Base-by-base conservation (phyloP, 2,329 filamentous ascomycete genomes). In the Pezicula radicicola region DNA sequence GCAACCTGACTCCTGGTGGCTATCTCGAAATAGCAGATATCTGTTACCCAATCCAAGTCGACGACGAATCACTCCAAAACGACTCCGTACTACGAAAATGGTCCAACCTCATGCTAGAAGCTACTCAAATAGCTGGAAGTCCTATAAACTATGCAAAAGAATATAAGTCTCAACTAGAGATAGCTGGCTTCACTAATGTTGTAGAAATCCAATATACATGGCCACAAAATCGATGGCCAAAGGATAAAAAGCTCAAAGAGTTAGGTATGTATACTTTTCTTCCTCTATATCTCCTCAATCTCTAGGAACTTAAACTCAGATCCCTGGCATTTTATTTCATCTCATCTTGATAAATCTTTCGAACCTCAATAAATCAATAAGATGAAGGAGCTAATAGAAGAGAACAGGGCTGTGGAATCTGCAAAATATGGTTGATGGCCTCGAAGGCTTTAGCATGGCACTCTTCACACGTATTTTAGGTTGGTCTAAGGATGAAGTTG, bases 161-260 rank as follows among this genome's bases (percentile, higher is more conserved):
- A 10, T 62, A 60, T 52, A 55, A 53, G 25, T 49, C 50, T 4
- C 70, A 73, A 49, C 70, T 83, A 58, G 65, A 68, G 3, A 74
- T 76, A 12, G 78, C 74, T 0, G 81, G 81, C 0, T 84, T 84
- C 55, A 66, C 71, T 41, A 72, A 81, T 50, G 73, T 84, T 0
- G 65, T 66, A 0, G 74, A 80, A 59, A 66, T 71, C 2, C 59
- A 75, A 5, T 76, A 70, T 58, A 77, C 74, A 61, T 75, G 78
- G 67, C 79, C 79, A 0, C 70, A 70, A 33, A 78, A 76, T 57
- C 63, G 69, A 10, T 83, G 80, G 79, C 74, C 78, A 0, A 75
- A 73, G 41, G 74, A 80, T 40, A 68, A 70, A 6, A 72, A 73
- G 25, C 70, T 76, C 47, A 83, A 81, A 60, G 73, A 80, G 46